These are phyloP conservation scores for Lentinus brumalis DNA, from an alignment of 768 basidiomycete genomes.

Conservation along the genomic window DNA sequence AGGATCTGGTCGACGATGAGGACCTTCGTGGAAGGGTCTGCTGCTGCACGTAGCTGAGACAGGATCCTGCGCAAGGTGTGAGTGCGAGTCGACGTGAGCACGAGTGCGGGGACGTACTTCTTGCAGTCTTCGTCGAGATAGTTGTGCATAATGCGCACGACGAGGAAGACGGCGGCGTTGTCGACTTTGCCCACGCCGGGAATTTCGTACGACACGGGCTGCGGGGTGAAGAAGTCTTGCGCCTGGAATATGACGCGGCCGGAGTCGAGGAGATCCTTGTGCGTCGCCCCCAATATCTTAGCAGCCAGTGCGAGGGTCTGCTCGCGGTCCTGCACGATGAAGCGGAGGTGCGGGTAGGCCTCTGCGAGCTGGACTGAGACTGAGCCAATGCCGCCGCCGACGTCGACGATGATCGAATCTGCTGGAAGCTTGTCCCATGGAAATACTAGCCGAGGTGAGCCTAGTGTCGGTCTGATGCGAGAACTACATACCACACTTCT, in stretches of 20 bases:
- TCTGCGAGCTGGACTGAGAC: slow-evolving; percentile 19
- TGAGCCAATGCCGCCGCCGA: slow-evolving; percentile 24
- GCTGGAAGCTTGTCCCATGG: slow-evolving; percentile 19
- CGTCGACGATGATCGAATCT: slow-evolving; percentile 19
- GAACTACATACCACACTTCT: neutral
- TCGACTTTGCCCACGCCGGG: slow-evolving; percentile 2
- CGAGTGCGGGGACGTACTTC: slow-evolving; percentile 2
- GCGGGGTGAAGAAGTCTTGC: slow-evolving; percentile 12
- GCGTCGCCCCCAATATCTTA: slow-evolving; percentile 9
- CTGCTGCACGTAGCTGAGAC: neutral
- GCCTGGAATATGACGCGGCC: slow-evolving; percentile 11
- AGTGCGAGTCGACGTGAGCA: too few species aligned
- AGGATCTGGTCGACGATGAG: slow-evolving; percentile 15
- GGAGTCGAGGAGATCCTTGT: neutral
- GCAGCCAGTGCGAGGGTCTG: slow-evolving; percentile 39
- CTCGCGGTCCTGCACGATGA: slow-evolving; percentile 21
- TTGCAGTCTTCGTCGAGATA: slow-evolving; percentile 4
- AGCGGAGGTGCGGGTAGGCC: slow-evolving; percentile 18
- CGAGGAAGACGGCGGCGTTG: slow-evolving; percentile 3
- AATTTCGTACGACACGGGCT: neutral
- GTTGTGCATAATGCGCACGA: slow-evolving; percentile 14
- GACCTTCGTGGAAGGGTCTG: slow-evolving; percentile 9
- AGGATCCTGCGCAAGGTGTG: slow-evolving; percentile 18
- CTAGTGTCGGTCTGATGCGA: too few species aligned
- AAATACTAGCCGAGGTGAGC: slow-evolving; percentile 11